Evolutionary conservation across 2,329 filamentous ascomycete species (phyloP), one percentile per base, ranked within the genome.

Genomic region (Penicillium sclerotigenum): DNA sequence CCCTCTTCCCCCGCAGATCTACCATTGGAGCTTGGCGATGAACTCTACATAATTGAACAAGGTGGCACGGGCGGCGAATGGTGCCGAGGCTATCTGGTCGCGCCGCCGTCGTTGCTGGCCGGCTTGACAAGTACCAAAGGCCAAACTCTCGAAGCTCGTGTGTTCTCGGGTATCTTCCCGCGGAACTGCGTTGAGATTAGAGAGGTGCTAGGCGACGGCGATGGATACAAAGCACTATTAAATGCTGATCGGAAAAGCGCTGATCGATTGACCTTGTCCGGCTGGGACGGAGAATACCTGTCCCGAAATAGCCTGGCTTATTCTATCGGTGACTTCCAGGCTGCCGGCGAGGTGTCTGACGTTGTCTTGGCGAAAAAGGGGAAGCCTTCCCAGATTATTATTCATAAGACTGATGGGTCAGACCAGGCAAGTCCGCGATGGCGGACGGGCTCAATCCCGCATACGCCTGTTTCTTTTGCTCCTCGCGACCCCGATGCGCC

Each of bases 111-210:
- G 65, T 79, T 99, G 71, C 84, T 99, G 57, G 90, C 94, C 18
- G 94, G 93, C 46, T 79, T 99, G 72, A 97, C 91, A 11, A 93
- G 89, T 59, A 86, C 89, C 67, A 93, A 91, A 73, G 93, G 94
- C 46, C 91, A 97, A 74, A 95, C 92, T 0, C 85, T 97, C 31
- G 93, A 97, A 77, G 91, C 93, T 57, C 87, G 94, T 62, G 94
- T 99, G 56, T 99, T 97, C 72, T 96, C 92, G n/a, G 94, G 94
- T 66, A 96, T 99, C 68, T 99, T 99, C 71, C 94, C 94, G 11
- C 84, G 89, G 63, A 94, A 88, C 72, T 99, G 93, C 67, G 93
- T 99, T 56, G 91, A 99, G 75, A 87, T 99, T 57, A 87, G 93
- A 63, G 94, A 99, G 77, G 86, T 96, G 52, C 82, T 99, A 34